Base-by-base conservation (phyloP, 2,329 filamentous ascomycete genomes). In the Ascomycota sp. region DNA sequence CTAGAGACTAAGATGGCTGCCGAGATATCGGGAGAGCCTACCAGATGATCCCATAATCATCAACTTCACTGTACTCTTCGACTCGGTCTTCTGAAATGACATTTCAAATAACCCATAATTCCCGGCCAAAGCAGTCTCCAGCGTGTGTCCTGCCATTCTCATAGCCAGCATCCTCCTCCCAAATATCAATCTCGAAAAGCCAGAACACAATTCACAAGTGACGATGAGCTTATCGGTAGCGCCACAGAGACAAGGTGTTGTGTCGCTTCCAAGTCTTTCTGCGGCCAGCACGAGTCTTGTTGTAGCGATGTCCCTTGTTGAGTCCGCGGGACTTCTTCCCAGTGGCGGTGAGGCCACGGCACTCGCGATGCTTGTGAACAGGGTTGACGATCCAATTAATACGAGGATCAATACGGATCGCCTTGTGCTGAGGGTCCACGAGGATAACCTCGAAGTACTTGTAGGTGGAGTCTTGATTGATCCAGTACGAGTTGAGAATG, bases 331-430 rank as follows among this genome's bases (percentile, higher is more conserved):
- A 93, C 70, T 91, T 91, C 85, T 98, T 98, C 75, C 89, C 89
- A 45, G 86, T 95, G 52, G 86, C 76, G 48, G 89, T 98, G 49
- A 98, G 82, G 53, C 89, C 91, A 61, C 89, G 85, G 52, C 72
- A 65, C 73, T 98, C 89, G 68, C 89, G 89, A 76, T 95, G 89
- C 85, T 98, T 98, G 82, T 98, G 89, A 53, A 98, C 91, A 48
- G 89, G 79, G 68, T 91, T 91, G 67, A 86, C 82, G 72, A 98
- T 98, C 89, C 89, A 98, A 81, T 93, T 98, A 80, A 98, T 95
- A 65, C 89, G 85, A 53, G 89, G 69, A 62, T 98, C 89, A 56
- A 79, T 81, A 63, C 89, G 89, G 73, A 98, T 98, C 56, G 89
- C 89, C 75, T 95, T 95, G 81, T 98, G 89, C 70, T 91, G 80